Conservation (phyloP, 306 rosid species). For the Inga oerstediana region DNA sequence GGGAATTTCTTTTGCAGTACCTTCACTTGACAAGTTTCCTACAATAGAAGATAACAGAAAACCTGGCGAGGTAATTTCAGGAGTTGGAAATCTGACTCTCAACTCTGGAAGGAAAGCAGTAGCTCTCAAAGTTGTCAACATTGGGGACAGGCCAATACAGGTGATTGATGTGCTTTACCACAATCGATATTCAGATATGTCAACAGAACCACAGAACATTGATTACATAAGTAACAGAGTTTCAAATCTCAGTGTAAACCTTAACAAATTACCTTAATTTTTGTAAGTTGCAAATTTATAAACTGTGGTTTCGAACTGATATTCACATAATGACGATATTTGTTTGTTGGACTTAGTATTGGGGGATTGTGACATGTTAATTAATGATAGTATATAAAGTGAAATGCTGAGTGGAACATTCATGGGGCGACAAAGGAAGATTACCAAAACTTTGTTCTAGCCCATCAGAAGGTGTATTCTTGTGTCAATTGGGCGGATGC, state of each 20-base stretch:
- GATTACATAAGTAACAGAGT: background rate
- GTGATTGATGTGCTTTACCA: slow-evolving; percentile 34
- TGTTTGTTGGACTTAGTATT: background rate
- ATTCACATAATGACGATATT: background rate
- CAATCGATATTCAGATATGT: background rate
- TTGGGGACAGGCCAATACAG: slow-evolving; percentile 96
- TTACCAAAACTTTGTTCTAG: background rate
- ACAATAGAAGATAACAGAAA: slow-evolving; percentile 46
- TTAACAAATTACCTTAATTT: background rate
- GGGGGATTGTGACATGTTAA: background rate
- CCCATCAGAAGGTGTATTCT: background rate
- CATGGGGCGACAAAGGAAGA: too few relatives aligned
- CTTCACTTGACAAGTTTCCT: slow-evolving; percentile 71
- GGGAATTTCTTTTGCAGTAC: slow-evolving; percentile 61
- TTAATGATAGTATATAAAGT: background rate
- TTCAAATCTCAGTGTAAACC: background rate
- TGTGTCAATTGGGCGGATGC: background rate
- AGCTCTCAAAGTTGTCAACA: slow-evolving; percentile 66
- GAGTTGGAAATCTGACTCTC: slow-evolving; percentile 48
- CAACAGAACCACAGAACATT: background rate
- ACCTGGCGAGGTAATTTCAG: slow-evolving; percentile 69
- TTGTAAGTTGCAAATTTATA: background rate
- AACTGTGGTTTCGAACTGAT: background rate
- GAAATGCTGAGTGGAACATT: too few relatives aligned
- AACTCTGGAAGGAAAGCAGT: slow-evolving; percentile 70